Evolutionary conservation across 768 basidiomycete species (phyloP).

Genomic region (Macrolepiota fuliginosa): DNA sequence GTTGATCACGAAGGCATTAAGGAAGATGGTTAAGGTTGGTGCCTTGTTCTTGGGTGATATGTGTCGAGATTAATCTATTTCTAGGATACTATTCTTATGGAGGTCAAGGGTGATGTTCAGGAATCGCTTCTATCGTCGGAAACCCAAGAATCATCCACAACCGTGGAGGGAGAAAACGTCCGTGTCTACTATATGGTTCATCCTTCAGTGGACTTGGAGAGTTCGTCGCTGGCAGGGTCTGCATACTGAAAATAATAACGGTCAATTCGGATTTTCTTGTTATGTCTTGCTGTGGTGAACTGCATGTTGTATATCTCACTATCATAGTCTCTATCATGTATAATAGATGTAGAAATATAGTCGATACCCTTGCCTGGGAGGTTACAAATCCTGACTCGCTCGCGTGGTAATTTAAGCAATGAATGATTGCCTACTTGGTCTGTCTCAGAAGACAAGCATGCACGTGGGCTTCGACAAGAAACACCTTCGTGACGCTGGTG

Average conservation of each 20-base stretch:
- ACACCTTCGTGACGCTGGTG: neutral
- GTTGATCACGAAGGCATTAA: constrained; percentile 84
- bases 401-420: constrained; percentile 2
- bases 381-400: neutral
- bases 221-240: constrained; percentile 39
- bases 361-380: constrained; percentile 9
- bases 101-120: constrained; percentile 79
- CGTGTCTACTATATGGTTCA: constrained; percentile 90
- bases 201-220: constrained; percentile 79
- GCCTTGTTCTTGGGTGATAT: neutral
- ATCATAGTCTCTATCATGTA: constrained; percentile 13
- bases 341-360: constrained; percentile 15
- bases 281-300: constrained; percentile 18
- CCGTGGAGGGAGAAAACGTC: constrained; percentile 52
- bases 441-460: constrained; percentile 3
- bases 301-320: constrained; percentile 13
- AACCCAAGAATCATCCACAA: constrained; percentile 47
- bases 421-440: constrained; percentile 11
- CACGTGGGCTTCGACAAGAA: constrained; percentile 2
- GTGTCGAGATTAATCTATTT: constrained; percentile 4
- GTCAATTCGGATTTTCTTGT: constrained; percentile 1
- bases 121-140: constrained; percentile 70
- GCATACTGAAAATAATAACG: constrained; percentile 16
- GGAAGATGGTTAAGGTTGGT: constrained; percentile 86
- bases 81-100: constrained; percentile 84